Evolutionary conservation across 2,329 filamentous ascomycete genomes (phyloP), one percentile per base, ranked within the genome.

Genomic region (Fonsecaea nubica): DNA sequence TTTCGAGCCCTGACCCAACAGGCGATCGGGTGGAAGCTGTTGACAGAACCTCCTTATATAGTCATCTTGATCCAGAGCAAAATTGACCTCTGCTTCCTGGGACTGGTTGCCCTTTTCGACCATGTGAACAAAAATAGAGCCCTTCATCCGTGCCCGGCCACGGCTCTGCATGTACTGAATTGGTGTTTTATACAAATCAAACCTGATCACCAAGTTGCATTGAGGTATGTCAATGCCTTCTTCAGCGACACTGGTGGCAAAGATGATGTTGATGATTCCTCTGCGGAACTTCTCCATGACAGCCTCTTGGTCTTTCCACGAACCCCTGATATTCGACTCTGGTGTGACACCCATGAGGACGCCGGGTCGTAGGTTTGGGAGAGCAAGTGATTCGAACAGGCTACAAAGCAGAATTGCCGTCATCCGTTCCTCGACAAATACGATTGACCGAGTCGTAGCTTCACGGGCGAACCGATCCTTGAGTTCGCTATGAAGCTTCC

Each of bases 151-250:
- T 12, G 95, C 95, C 62, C 95, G 87, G 0, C 95, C 95, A 69
- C 92, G 87, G 13, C 93, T 97, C 77, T 99, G 95, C 21, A 98
- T 89, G 75, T 97, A 98, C 74, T 96, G 92, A 60, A 98, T 98
- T 77, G 97, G 88, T 0, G 94, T 97, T 10, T 85, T 84, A 78
- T 93, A 97, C 2, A 96, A 85, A 75, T 98, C 92, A 74, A 97
- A 99, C 1, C 82, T 82, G 32, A 89, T 78, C 10, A 89, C 84
- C n/a, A 89, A 76, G 69, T 89, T 89, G 77, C 87, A 90, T 66
- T 88, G 85, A 4, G 87, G 87, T 25, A 89, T 87, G 73, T 90
- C 87, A 7, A 90, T 82, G 0, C 87, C 87, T 77, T 90, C 87
- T 74, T 90, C 87, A 3, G 86, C 87, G 1, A 89, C 85, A 12